phyloP scores from a whole-genome alignment of 139 green algal species.

The Tetraselmis chui region DNA sequence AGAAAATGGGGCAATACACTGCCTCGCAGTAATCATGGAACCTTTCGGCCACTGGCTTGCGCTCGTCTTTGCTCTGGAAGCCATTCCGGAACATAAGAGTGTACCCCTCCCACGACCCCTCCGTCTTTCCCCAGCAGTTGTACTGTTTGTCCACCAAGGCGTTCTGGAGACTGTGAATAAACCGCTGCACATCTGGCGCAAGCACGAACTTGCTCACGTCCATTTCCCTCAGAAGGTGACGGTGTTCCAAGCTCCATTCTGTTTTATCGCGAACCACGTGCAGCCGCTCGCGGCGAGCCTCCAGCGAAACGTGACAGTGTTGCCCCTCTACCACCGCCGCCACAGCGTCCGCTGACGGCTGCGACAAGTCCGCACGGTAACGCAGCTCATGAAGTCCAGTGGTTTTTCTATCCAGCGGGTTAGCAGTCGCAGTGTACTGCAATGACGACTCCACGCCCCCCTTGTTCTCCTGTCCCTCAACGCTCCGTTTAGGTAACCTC shows the following conservation, averaged over 20 bases:
- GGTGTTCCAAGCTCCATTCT: neutral
- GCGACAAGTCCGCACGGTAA: too few species aligned
- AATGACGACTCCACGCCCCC: too few species aligned
- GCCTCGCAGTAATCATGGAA: neutral
- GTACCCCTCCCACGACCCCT: neutral
- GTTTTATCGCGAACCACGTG: neutral
- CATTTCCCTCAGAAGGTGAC: neutral
- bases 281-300: neutral
- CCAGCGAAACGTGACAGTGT: too few species aligned
- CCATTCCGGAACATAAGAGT: neutral
- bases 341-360: too few species aligned
- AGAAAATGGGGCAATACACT: neutral
- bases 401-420: too few species aligned
- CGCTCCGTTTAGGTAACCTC: too few species aligned
- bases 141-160: neutral
- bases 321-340: too few species aligned
- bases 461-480: too few species aligned
- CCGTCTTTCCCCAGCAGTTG: neutral
- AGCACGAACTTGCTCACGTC: neutral
- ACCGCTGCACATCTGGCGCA: neutral
- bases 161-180: neutral
- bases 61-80: neutral
- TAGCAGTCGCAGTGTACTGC: too few species aligned
- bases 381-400: too few species aligned
- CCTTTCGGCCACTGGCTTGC: neutral